Evolutionary conservation across 2,329 filamentous ascomycete species (phyloP).

Genomic region (Cercospora janseana): DNA sequence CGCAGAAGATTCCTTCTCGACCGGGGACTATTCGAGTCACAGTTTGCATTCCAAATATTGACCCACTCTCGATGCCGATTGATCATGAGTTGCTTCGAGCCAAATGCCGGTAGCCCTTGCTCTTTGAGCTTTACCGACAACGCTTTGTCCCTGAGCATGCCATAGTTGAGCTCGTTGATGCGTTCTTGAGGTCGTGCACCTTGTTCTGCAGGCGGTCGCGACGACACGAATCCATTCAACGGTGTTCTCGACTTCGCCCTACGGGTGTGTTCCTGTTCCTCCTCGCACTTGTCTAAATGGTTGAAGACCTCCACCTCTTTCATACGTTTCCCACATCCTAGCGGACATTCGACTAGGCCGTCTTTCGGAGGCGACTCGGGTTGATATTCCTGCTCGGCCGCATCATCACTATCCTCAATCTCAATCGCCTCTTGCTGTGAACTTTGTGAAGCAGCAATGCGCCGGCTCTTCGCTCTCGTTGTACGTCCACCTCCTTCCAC

Average conservation of each 20-base stretch:
- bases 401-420: slow-evolving; percentile 43
- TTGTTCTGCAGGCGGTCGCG: slow-evolving; percentile 23
- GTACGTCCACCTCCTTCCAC: slow-evolving; percentile 33
- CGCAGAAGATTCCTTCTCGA: slow-evolving; percentile 68
- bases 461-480: slow-evolving; percentile 41
- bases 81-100: slow-evolving; percentile 68
- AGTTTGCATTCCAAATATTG: slow-evolving; percentile 95
- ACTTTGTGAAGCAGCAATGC: slow-evolving; percentile 33
- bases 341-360: slow-evolving; percentile 78
- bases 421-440: slow-evolving; percentile 34
- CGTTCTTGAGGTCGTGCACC: slow-evolving; percentile 54
- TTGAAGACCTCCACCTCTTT: slow-evolving; percentile 72
- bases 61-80: slow-evolving; percentile 88
- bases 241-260: slow-evolving; percentile 27
- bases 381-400: slow-evolving; percentile 37
- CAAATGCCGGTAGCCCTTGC: slow-evolving; percentile 70
- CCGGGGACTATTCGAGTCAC: slow-evolving; percentile 74
- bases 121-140: slow-evolving; percentile 80
- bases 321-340: slow-evolving; percentile 73
- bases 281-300: slow-evolving; percentile 72
- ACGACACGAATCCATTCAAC: slow-evolving; percentile 17
- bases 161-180: slow-evolving; percentile 80
- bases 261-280: slow-evolving; percentile 35
- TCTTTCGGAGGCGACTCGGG: slow-evolving; percentile 54
- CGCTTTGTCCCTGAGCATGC: slow-evolving; percentile 73